phyloP scores from a whole-genome alignment of 2,329 filamentous ascomycete species.

The Penicillium sp. region DNA sequence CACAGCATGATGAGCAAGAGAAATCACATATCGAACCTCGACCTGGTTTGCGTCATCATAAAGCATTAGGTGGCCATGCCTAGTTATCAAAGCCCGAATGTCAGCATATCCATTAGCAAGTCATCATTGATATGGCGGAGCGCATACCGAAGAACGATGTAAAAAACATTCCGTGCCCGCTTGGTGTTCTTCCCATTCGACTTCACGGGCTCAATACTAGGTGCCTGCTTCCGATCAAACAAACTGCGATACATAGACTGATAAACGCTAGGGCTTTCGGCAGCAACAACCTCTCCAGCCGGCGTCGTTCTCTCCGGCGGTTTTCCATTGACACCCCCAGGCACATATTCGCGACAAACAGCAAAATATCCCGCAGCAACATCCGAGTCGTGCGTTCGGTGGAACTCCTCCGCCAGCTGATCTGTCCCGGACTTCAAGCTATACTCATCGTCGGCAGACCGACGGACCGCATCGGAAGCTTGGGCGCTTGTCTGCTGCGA shows the following conservation, averaged over 20 bases:
- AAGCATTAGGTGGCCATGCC: conserved; percentile 93
- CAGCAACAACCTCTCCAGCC: conserved; percentile 72
- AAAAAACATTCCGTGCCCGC: conserved; percentile 84
- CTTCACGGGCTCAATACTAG: conserved; percentile 55
- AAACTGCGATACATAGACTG: conserved; percentile 97
- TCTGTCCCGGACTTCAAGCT: conserved; percentile 64
- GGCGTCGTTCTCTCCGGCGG: conserved; percentile 84
- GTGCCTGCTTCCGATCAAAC: conserved; percentile 74
- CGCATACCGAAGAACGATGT: conserved; percentile 78
- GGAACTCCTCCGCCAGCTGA: conserved; percentile 61
- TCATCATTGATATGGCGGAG: not conserved
- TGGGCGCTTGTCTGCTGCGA: conserved; percentile 41
- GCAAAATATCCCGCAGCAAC: conserved; percentile 91
- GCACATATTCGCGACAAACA: conserved; percentile 90
- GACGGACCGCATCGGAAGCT: conserved; percentile 38
- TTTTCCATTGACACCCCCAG: conserved; percentile 88
- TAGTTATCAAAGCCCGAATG: conserved; percentile 34
- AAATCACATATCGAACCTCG: conserved; percentile 94
- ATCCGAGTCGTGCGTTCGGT: conserved; percentile 66
- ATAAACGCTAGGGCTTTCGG: conserved; percentile 90
- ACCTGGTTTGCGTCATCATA: conserved; percentile 95
- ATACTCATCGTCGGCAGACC: conserved; percentile 64
- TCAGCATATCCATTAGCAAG: conserved; percentile 11
- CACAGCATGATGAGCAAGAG: conserved; percentile 78
- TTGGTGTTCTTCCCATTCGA: conserved; percentile 51